These are phyloP conservation scores for Protostelium mycophagum DNA, from an alignment of 78 protist species.

Conservation along the genomic window DNA sequence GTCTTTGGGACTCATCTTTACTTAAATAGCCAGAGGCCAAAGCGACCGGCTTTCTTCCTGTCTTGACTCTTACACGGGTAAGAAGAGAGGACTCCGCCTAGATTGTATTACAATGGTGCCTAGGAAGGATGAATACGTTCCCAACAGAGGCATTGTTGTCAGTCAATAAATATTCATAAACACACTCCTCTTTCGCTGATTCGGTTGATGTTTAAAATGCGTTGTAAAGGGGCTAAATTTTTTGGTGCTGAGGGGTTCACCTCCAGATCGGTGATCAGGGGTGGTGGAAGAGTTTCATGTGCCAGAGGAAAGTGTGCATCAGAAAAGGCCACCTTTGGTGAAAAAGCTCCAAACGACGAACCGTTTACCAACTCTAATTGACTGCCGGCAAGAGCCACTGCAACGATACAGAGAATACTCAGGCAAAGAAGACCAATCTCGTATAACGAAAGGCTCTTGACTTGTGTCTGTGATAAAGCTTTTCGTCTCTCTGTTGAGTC, in stretches of 20 bases:
- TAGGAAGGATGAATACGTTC: conserved; percentile 24
- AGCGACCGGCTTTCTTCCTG: conserved; percentile 44
- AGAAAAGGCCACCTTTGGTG: neutral
- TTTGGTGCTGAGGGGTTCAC: neutral
- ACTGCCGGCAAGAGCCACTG: neutral
- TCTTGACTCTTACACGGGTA: conserved; percentile 34
- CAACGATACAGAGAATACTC: neutral
- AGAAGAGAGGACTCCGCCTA: conserved; percentile 22
- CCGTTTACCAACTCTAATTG: neutral
- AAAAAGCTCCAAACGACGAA: neutral
- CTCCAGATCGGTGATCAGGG: conserved; percentile 46
- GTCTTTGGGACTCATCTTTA: neutral
- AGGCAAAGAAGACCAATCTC: neutral
- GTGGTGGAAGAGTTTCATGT: conserved; percentile 34
- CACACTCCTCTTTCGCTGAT: neutral
- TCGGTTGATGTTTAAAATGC: neutral
- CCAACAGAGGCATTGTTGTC: conserved; percentile 16
- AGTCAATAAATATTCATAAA: neutral
- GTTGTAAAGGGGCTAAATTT: too few relatives aligned
- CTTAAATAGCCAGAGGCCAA: conserved; percentile 31
- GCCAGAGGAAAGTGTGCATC: conserved; percentile 48
- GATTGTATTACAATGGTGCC: conserved; percentile 93
- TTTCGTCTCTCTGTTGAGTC: neutral
- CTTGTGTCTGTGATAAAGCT: neutral
- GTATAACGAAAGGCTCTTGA: neutral